Evolutionary conservation across 306 rosid species (phyloP).

Genomic region (Vigna radiata): DNA sequence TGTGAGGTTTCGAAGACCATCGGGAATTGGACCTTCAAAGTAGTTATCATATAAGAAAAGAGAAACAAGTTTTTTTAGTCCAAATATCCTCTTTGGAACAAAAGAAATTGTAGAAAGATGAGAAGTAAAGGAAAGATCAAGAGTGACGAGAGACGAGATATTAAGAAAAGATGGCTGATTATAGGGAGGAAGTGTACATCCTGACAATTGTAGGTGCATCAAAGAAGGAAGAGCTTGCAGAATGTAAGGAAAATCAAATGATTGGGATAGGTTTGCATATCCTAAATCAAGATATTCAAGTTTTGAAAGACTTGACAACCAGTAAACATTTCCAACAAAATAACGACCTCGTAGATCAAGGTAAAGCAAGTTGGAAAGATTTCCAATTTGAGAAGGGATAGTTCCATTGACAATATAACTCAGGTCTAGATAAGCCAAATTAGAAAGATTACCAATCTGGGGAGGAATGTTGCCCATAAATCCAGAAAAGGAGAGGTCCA

Average conservation of each 20-base stretch:
- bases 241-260: background rate
- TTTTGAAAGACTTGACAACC: conserved; percentile 5
- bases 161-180: background rate
- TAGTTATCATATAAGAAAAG: no score
- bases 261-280: background rate
- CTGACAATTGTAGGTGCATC: background rate
- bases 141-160: no score
- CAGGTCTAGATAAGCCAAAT: background rate
- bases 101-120: no score
- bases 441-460: conserved; percentile 29
- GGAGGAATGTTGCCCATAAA: background rate
- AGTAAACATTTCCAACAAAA: background rate
- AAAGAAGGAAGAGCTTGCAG: conserved; percentile 37
- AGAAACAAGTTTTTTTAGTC: no score
- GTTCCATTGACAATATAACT: background rate
- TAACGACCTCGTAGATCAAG: background rate
- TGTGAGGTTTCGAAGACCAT: no score
- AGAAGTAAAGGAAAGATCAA: no score
- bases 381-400: conserved; percentile 26
- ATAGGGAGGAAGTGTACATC: background rate
- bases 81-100: no score
- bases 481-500: background rate
- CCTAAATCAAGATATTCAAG: conserved; percentile 33
- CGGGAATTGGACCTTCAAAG: no score
- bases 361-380: conserved; percentile 17